phyloP scores from a whole-genome alignment of 164 flowering plant genomes.

The Vitis labrusca region DNA sequence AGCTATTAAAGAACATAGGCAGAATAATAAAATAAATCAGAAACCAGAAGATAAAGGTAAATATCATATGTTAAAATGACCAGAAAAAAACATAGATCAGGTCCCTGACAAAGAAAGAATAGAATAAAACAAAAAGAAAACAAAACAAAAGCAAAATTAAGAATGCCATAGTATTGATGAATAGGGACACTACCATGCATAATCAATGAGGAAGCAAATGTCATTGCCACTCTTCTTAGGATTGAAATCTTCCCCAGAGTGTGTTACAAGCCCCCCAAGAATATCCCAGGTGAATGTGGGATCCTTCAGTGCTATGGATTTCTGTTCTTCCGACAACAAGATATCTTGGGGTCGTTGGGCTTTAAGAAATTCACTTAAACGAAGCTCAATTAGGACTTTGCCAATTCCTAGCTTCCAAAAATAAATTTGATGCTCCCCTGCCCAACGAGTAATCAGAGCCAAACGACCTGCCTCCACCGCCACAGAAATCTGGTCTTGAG shows the following conservation, averaged over 20 bases:
- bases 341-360: conserved; percentile 9
- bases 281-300: conserved; percentile 71
- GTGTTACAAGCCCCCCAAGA: conserved; percentile 75
- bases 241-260: conserved; percentile 43
- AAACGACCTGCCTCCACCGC: conserved; percentile 62
- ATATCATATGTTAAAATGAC: neutral
- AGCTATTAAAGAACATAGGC: conserved; percentile 31
- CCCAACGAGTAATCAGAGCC: conserved; percentile 71
- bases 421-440: conserved; percentile 62
- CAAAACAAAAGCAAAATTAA: neutral
- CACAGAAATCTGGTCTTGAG: conserved; percentile 42
- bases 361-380: conserved; percentile 30
- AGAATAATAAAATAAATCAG: neutral
- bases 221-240: conserved; percentile 25
- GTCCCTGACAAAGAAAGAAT: neutral
- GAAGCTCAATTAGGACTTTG: conserved; percentile 56
- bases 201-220: conserved; percentile 44
- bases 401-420: conserved; percentile 72
- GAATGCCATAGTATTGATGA: neutral
- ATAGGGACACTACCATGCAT: conserved; percentile 62
- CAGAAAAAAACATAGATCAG: conserved; percentile 3
- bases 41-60: neutral
- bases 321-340: conserved; percentile 37
- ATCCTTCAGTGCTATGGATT: conserved; percentile 29
- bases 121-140: neutral